Evolutionary conservation across 495 filamentous ascomycete genomes (phyloP).

Genomic region (Cenococcum geophilum): DNA sequence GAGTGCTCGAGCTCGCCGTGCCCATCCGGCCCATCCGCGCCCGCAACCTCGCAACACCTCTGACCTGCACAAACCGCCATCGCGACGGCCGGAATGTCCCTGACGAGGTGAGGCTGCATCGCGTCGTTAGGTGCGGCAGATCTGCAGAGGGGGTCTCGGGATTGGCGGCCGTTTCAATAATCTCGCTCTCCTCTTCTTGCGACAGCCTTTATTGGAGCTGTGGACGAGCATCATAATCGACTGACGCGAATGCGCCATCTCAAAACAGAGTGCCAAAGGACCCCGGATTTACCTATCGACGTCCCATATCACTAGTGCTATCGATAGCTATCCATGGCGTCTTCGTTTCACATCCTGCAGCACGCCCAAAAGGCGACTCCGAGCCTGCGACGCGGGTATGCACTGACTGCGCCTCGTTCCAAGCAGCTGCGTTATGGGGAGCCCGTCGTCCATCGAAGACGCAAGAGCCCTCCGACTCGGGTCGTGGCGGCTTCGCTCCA

Average conservation of each 20-base stretch:
- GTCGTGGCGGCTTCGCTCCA: conserved; percentile 22
- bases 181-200: conserved; percentile 11
- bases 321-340: conserved; percentile 30
- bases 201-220: conserved; percentile 11
- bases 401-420: conserved; percentile 25
- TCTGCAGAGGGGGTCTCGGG: background rate
- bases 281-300: conserved; percentile 27
- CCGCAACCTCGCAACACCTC: too few species aligned
- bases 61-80: too few species aligned
- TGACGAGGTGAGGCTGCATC: background rate
- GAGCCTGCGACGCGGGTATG: conserved; percentile 17
- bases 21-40: too few species aligned
- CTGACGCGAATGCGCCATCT: conserved; percentile 18
- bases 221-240: background rate
- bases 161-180: conserved; percentile 24
- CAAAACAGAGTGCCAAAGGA: conserved; percentile 22
- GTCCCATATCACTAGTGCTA: conserved; percentile 29
- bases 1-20: too few species aligned
- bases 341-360: conserved; percentile 27
- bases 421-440: background rate
- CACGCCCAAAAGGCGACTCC: conserved; percentile 14
- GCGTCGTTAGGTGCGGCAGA: background rate
- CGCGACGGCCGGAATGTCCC: background rate
- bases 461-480: conserved; percentile 13
- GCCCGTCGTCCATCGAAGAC: conserved; percentile 5